Evolutionary conservation across 1,139 yeast genomes (phyloP).

Genomic region (Eremothecium sinecaudum): DNA sequence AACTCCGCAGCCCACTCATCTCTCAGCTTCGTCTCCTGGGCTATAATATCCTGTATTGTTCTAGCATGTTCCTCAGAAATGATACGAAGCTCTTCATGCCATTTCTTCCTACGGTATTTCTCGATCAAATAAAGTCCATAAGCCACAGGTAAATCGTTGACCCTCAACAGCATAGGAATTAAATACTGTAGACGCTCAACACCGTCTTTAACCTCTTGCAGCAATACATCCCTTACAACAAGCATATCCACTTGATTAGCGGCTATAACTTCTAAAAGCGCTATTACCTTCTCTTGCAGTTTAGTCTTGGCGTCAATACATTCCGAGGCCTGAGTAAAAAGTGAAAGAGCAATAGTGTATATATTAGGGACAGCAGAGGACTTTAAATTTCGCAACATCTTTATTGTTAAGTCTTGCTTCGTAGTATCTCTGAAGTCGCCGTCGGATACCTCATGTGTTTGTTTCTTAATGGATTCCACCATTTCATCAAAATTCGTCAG

Average conservation of each 20-base stretch:
- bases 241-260: constrained; percentile 21
- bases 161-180: constrained; percentile 39
- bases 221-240: constrained; percentile 28
- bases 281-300: constrained; percentile 17
- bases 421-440: constrained; percentile 12
- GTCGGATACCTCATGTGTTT: constrained; percentile 17
- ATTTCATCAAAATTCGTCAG: constrained; percentile 20
- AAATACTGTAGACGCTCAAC: constrained; percentile 36
- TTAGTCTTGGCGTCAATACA: constrained; percentile 15
- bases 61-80: constrained; percentile 47
- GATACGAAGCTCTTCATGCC: constrained; percentile 50
- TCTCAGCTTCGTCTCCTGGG: constrained; percentile 50
- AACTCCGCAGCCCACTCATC: constrained; percentile 51
- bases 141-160: constrained; percentile 68
- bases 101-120: constrained; percentile 53
- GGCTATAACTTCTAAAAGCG: constrained; percentile 21
- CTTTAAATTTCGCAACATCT: constrained; percentile 12
- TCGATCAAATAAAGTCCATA: constrained; percentile 75
- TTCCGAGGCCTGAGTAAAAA: constrained; percentile 21
- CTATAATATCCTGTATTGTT: constrained; percentile 47
- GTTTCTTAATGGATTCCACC: constrained; percentile 12
- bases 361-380: constrained; percentile 16
- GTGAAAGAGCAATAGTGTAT: constrained; percentile 25
- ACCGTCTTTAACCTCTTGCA: constrained; percentile 27
- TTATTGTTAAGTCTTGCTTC: constrained; percentile 7